Percentiles rank a stretch among this genome's conserved stretches.
Evolutionary conservation across 1,284 basidiomycete species (phyloP).

Genomic region (Fistulinella cinereoalba): DNA sequence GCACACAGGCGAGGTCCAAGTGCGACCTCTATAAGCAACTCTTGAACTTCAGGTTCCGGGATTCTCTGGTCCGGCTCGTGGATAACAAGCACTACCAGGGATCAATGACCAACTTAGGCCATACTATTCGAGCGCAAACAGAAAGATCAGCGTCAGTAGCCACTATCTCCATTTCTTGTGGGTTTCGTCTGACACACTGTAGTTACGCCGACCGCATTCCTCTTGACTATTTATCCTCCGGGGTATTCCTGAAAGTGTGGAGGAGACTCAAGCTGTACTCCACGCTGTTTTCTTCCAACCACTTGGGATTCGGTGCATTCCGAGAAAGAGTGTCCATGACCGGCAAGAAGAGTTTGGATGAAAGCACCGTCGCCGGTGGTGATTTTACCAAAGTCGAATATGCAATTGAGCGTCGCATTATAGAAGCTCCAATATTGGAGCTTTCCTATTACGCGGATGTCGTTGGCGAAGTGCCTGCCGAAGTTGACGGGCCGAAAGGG

Average conservation of each 20-base stretch:
- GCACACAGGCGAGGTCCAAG: constrained; percentile 67
- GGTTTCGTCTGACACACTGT: constrained; percentile 12
- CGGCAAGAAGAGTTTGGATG: constrained; percentile 43
- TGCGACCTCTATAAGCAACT: constrained; percentile 80
- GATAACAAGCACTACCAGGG: constrained; percentile 76
- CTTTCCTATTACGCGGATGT: constrained; percentile 83
- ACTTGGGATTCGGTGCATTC: constrained; percentile 1
- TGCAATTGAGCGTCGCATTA: constrained; percentile 77
- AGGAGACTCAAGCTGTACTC: constrained; percentile 45
- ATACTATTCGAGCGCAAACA: constrained; percentile 57
- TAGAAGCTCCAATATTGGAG: constrained; percentile 76
- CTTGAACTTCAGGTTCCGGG: constrained; percentile 66
- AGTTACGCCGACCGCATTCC: constrained; percentile 32
- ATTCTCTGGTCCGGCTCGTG: constrained; percentile 63
- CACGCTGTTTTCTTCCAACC: constrained; percentile 28
- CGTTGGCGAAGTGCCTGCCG: constrained; percentile 59
- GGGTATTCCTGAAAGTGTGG: constrained; percentile 33
- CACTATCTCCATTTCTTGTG: background rate
- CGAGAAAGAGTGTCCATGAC: constrained; percentile 8
- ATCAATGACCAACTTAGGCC: constrained; percentile 64
- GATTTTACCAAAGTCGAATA: constrained; percentile 71
- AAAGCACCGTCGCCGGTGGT: constrained; percentile 51
- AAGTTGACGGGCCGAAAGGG: constrained; percentile 34
- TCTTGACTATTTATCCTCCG: constrained; percentile 29
- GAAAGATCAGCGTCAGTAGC: constrained; percentile 47